Conservation (phyloP, 2,329 filamentous ascomycete species). For the Nemania sp. region DNA sequence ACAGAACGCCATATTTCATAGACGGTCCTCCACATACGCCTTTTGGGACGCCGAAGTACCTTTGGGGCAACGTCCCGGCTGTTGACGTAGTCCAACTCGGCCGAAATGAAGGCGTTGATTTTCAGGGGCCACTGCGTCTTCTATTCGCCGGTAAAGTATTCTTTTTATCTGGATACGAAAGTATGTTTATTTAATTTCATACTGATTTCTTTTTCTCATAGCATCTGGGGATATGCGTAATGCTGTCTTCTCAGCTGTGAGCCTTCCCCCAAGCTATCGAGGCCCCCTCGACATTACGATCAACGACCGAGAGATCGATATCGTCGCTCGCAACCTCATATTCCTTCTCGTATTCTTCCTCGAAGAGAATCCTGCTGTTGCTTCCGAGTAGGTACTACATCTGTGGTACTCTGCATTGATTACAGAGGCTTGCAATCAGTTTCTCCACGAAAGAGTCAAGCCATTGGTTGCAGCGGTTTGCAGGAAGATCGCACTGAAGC, state of each 20-base stretch:
- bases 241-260: conserved; percentile 13
- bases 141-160: conserved; percentile 16
- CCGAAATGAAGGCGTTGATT: conserved; percentile 16
- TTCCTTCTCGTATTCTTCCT: conserved; percentile 9
- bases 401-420: conserved; percentile 17
- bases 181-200: too few relatives aligned
- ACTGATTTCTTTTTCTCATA: too few relatives aligned
- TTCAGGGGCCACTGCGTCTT: conserved; percentile 3
- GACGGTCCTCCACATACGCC: not conserved
- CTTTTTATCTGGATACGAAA: too few relatives aligned
- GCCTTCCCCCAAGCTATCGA: conserved; percentile 10
- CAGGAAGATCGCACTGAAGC: not conserved
- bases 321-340: conserved; percentile 10
- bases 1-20: conserved; percentile 36
- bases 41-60: conserved; percentile 15
- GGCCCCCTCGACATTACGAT: conserved; percentile 12
- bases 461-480: conserved; percentile 6
- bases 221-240: not conserved
- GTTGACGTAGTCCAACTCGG: conserved; percentile 21
- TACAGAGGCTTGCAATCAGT: not conserved
- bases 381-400: conserved; percentile 1
- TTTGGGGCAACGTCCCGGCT: conserved; percentile 29
- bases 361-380: conserved; percentile 2
- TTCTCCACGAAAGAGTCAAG: conserved; percentile 10
- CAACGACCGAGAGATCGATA: conserved; percentile 12